These are phyloP conservation scores for Blakeslea trispora DNA, from an alignment of 371 early-diverging fungal genomes.

Conservation along the genomic window DNA sequence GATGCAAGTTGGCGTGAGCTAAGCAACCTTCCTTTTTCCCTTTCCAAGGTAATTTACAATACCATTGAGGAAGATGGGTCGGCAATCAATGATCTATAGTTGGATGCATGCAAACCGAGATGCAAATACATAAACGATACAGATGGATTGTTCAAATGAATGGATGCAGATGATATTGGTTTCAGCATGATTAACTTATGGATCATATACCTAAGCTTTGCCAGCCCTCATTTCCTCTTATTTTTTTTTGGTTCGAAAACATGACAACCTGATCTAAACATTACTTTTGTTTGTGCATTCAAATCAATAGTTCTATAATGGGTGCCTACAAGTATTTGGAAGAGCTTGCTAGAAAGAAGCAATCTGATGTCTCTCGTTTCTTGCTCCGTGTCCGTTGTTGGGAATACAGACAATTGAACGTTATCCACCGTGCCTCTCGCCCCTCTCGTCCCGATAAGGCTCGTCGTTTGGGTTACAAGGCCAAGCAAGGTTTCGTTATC, in stretches of 20 bases:
- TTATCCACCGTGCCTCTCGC: conserved; percentile 96
- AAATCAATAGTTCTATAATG: conserved; percentile 20
- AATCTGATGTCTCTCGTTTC: conserved; percentile 98
- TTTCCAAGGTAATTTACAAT: conserved; percentile 29
- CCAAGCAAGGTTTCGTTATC: conserved; percentile 98
- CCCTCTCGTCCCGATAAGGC: conserved; percentile 99
- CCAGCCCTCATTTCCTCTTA: no score
- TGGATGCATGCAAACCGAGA: conserved; percentile 1
- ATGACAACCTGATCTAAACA: no score
- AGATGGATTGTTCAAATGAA: no score
- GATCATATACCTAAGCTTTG: background rate
- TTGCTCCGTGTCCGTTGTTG: conserved; percentile 97
- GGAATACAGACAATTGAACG: conserved; percentile 94
- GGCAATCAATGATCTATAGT: background rate
- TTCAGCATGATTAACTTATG: background rate
- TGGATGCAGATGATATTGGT: background rate
- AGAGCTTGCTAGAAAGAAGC: conserved; percentile 98
- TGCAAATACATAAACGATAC: no score
- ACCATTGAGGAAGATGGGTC: background rate
- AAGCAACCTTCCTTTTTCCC: conserved; percentile 31
- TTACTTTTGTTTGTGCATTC: no score
- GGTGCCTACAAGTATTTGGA: conserved; percentile 94
- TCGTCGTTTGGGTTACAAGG: conserved; percentile 98
- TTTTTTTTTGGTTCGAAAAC: no score
- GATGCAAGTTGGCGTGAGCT: conserved; percentile 9